Conservation (phyloP, 345 rosid genomes). For the Capsella bursapastoris region DNA sequence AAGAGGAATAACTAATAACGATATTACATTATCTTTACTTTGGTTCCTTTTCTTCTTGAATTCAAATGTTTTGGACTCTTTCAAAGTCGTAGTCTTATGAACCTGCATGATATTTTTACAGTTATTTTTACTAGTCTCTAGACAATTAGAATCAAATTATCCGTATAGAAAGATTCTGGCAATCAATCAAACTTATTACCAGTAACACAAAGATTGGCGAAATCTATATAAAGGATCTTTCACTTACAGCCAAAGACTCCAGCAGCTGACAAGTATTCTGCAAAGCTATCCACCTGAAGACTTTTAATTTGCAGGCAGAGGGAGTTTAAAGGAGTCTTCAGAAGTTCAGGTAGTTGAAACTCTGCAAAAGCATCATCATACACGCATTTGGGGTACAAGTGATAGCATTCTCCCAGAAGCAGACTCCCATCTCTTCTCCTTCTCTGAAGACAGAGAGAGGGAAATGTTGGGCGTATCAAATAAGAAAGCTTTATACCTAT, state of each 20-base stretch:
- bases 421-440: slow-evolving; percentile 98
- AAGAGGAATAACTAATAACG: slow-evolving; percentile 20
- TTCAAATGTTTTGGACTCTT: slow-evolving; percentile 18
- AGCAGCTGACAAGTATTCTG: slow-evolving; percentile 96
- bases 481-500: slow-evolving; percentile 25
- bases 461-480: slow-evolving; percentile 1
- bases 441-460: slow-evolving; percentile 58
- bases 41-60: slow-evolving; percentile 25
- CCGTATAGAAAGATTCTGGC: not conserved
- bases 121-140: not conserved
- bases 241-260: slow-evolving; percentile 83
- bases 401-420: slow-evolving; percentile 94
- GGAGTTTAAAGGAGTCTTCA: slow-evolving; percentile 97
- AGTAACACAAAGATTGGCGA: not conserved
- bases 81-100: slow-evolving; percentile 24
- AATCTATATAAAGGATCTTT: slow-evolving; percentile 11
- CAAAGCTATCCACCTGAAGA: slow-evolving; percentile 85
- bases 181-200: not conserved
- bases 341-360: slow-evolving; percentile 97
- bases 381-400: slow-evolving; percentile 85
- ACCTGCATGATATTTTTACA: slow-evolving; percentile 57
- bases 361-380: slow-evolving; percentile 88
- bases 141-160: not conserved
- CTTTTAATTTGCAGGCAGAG: slow-evolving; percentile 99
- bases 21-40: slow-evolving; percentile 15